phyloP scores from a whole-genome alignment of 2,329 filamentous ascomycete species.

The Pseudogymnoascus sp. region DNA sequence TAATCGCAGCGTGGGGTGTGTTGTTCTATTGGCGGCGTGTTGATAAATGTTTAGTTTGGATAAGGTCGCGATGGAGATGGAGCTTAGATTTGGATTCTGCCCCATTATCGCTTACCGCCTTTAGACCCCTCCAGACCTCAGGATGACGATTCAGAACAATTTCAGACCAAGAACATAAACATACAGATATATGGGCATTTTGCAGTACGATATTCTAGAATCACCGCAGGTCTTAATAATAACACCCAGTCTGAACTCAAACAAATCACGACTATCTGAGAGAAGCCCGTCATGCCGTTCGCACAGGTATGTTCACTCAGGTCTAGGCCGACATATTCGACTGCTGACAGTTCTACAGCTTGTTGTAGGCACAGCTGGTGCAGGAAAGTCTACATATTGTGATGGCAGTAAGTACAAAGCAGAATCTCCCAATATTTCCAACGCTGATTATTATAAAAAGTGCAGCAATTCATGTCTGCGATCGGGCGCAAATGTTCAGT shows the following conservation, averaged over 20 bases:
- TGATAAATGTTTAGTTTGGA: constrained; percentile 3
- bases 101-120: background rate
- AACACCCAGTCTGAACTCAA: background rate
- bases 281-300: constrained; percentile 26
- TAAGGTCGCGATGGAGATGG: constrained; percentile 10
- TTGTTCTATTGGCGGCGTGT: background rate
- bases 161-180: background rate
- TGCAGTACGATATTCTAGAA: background rate
- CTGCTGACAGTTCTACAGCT: constrained; percentile 45
- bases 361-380: constrained; percentile 85
- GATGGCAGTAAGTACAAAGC: constrained; percentile 62
- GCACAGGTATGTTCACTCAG: constrained; percentile 21
- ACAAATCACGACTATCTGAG: background rate
- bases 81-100: constrained; percentile 12
- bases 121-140: constrained; percentile 1
- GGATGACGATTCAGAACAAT: constrained; percentile 7
- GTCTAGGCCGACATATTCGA: background rate
- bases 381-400: constrained; percentile 96
- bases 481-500: constrained; percentile 92
- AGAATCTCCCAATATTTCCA: background rate
- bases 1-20: background rate
- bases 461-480: constrained; percentile 96
- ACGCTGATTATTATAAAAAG: constrained; percentile 31
- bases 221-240: background rate
- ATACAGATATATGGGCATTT: background rate